Conservation (phyloP, 257 asterid species). For the Scutellaria barbata region DNA sequence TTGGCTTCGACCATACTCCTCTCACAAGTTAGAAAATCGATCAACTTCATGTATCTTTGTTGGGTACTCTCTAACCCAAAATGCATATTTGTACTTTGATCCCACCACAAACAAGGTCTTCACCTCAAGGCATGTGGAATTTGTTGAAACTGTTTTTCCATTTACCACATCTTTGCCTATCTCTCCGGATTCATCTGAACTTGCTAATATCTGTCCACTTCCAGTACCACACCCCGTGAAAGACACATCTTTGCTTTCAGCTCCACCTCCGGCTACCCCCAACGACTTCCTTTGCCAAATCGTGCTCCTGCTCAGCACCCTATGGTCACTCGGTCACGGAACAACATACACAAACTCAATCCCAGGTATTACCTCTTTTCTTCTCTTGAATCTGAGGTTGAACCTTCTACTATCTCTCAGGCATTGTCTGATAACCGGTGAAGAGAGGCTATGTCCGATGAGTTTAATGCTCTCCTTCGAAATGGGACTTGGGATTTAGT, state of each 20-base stretch:
- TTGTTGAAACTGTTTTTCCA: not conserved
- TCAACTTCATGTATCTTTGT: too few relatives aligned
- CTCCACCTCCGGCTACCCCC: not conserved
- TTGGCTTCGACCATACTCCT: too few relatives aligned
- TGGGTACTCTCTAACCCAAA: too few relatives aligned
- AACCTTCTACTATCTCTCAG: not conserved
- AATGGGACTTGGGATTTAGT: not conserved
- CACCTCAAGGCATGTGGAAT: not conserved
- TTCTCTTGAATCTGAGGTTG: not conserved
- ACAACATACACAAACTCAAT: not conserved
- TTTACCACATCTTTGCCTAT: not conserved
- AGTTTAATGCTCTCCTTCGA: not conserved
- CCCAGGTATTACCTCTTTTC: not conserved
- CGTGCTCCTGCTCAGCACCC: not conserved
- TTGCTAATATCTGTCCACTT: not conserved
- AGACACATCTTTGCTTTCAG: not conserved
- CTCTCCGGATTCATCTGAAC: not conserved
- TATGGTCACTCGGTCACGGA: not conserved
- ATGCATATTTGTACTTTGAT: not conserved
- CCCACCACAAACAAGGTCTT: not conserved
- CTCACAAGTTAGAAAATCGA: too few relatives aligned
- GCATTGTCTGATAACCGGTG: not conserved
- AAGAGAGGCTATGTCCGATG: not conserved
- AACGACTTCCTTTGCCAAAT: not conserved
- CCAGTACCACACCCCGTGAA: not conserved